Evolutionary conservation across 1,284 basidiomycete species (phyloP).

Genomic region (Schizopora paradoxa): DNA sequence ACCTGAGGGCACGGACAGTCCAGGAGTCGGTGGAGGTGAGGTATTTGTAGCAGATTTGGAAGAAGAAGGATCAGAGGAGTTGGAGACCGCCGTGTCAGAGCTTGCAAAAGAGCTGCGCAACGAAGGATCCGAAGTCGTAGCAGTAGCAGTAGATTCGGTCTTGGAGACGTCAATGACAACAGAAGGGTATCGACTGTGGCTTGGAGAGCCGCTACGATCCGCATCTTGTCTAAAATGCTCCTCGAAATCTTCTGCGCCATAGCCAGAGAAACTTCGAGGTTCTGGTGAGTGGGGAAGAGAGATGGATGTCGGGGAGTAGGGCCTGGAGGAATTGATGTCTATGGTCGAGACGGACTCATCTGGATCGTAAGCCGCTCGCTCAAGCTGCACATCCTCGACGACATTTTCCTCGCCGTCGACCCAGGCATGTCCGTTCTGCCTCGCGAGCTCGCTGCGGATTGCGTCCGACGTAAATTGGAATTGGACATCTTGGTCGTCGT

Average conservation of each 20-base stretch:
- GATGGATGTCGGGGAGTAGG: conserved; percentile 16
- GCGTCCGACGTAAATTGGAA: conserved; percentile 52
- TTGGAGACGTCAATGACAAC: conserved; percentile 44
- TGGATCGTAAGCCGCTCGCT: conserved; percentile 27
- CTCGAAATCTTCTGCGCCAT: conserved; percentile 16
- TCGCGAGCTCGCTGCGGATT: conserved; percentile 56
- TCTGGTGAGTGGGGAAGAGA: conserved; percentile 23
- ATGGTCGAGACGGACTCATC: conserved; percentile 55
- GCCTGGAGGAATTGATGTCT: conserved; percentile 32
- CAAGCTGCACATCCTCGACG: conserved; percentile 14
- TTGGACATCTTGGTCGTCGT: conserved; percentile 32
- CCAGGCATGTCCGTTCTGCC: conserved; percentile 28
- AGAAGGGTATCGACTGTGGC: too few relatives aligned
- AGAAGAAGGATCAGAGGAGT: conserved; percentile 21
- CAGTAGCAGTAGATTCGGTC: too few relatives aligned
- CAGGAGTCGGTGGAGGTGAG: conserved; percentile 15
- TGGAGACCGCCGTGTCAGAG: conserved; percentile 22
- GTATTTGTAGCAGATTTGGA: background rate
- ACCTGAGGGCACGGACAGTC: conserved; percentile 24
- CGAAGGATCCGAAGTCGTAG: too few relatives aligned
- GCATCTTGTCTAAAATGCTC: too few relatives aligned
- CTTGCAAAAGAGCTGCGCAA: conserved; percentile 23
- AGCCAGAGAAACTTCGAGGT: too few relatives aligned
- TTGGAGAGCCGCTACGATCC: too few relatives aligned
- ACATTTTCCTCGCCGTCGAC: conserved; percentile 26